phyloP scores from a whole-genome alignment of 23 red algal genomes.

The Gracilaria gracilis region DNA sequence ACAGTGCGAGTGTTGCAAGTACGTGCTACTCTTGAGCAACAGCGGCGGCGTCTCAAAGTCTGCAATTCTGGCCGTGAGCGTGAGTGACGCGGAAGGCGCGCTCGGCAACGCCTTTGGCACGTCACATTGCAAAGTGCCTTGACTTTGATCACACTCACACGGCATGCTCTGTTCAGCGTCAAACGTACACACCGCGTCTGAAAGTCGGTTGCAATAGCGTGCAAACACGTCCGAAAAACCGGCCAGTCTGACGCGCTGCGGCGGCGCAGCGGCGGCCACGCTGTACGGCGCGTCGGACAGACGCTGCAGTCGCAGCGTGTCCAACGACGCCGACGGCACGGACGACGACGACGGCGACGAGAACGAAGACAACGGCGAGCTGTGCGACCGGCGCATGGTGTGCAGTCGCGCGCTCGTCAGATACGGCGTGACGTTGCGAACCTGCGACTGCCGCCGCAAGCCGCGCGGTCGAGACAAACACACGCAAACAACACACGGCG shows the following conservation, averaged over 20 bases:
- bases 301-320: not conserved
- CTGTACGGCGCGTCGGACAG: constrained; percentile 8
- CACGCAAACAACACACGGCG: no score
- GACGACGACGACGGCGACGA: no score
- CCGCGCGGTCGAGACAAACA: no score
- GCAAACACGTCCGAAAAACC: constrained; percentile 49
- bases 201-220: constrained; percentile 28
- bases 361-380: no score
- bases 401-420: no score
- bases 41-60: constrained; percentile 57
- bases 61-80: constrained; percentile 38
- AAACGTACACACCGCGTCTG: constrained; percentile 44
- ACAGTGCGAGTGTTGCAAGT: not conserved
- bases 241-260: constrained; percentile 27
- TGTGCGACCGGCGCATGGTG: no score
- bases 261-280: constrained; percentile 51
- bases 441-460: no score
- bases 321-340: not conserved
- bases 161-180: constrained; percentile 5
- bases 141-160: constrained; percentile 29
- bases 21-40: not conserved
- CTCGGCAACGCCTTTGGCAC: constrained; percentile 10
- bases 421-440: no score
- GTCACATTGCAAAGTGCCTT: constrained; percentile 51
- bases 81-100: not conserved